Percentiles rank a stretch among this genome's conserved stretches.
Evolutionary conservation across 2,329 filamentous ascomycete genomes (phyloP).

Genomic region (Fusarium sp.): DNA sequence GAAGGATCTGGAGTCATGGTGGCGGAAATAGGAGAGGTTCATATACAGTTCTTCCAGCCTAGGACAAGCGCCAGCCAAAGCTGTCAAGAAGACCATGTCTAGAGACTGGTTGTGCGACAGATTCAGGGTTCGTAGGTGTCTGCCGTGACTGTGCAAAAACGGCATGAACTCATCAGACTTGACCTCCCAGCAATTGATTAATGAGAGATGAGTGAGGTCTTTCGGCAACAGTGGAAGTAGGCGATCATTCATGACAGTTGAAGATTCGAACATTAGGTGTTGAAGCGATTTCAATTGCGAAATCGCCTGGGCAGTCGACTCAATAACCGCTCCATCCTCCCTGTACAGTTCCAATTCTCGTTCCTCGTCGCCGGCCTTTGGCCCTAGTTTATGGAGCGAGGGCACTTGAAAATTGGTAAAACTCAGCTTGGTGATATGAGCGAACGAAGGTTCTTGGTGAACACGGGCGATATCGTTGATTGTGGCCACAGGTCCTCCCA

Average conservation of each 20-base stretch:
- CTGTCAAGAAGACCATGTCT: conserved; percentile 76
- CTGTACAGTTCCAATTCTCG: conserved; percentile 47
- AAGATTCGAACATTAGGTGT: conserved; percentile 78
- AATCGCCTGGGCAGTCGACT: conserved; percentile 48
- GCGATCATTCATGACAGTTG: conserved; percentile 72
- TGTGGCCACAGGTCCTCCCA: conserved; percentile 55
- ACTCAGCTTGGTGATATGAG: conserved; percentile 62
- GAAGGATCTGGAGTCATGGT: conserved; percentile 62
- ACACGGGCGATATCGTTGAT: conserved; percentile 60
- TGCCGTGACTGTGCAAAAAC: conserved; percentile 75
- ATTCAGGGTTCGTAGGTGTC: conserved; percentile 70
- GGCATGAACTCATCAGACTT: conserved; percentile 69
- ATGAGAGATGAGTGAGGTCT: conserved; percentile 71
- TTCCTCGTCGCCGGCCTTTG: conserved; percentile 45
- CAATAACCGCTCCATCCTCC: conserved; percentile 55
- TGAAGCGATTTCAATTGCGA: conserved; percentile 67
- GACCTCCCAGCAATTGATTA: conserved; percentile 82
- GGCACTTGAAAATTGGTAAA: conserved; percentile 72
- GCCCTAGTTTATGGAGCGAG: conserved; percentile 54
- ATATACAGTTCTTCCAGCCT: conserved; percentile 75
- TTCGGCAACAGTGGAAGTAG: conserved; percentile 75
- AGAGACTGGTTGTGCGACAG: conserved; percentile 83
- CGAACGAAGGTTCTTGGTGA: conserved; percentile 67
- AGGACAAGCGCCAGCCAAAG: conserved; percentile 73
- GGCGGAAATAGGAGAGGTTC: conserved; percentile 81